A percentile compares a stretch with the other conserved stretches of the same genome.
Evolutionary conservation across 495 filamentous ascomycete genomes (phyloP).

Genomic region (Penicillium salamii): DNA sequence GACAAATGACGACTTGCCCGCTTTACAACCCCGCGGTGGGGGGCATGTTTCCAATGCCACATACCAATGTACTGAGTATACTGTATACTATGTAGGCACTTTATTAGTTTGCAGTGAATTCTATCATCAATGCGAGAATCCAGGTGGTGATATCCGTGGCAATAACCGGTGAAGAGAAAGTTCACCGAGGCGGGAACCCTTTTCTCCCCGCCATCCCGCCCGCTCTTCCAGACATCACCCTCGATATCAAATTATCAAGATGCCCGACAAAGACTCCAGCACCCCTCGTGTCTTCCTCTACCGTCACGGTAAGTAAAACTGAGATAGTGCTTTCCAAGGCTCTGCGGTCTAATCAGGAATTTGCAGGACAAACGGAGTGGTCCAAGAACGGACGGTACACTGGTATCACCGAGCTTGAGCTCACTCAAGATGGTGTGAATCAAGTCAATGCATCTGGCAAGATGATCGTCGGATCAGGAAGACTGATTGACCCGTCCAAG

Average conservation of each 20-base stretch:
- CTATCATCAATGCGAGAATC: too few relatives aligned
- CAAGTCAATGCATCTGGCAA: conserved; percentile 67
- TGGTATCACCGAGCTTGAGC: conserved; percentile 73
- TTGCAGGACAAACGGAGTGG: conserved; percentile 77
- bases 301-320: conserved; percentile 30
- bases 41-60: too few relatives aligned
- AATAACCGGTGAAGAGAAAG: background rate
- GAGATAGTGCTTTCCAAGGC: background rate
- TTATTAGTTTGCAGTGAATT: too few relatives aligned
- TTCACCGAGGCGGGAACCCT: background rate
- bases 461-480: conserved; percentile 69
- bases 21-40: too few relatives aligned
- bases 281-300: conserved; percentile 40
- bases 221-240: background rate
- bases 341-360: background rate
- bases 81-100: too few relatives aligned
- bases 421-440: conserved; percentile 71
- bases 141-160: background rate
- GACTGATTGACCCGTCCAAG: conserved; percentile 72
- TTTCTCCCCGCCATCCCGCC: conserved; percentile 1
- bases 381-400: conserved; percentile 83
- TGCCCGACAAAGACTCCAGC: conserved; percentile 47
- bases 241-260: conserved; percentile 10
- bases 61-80: too few relatives aligned
- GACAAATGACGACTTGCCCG: too few relatives aligned